Conservation (phyloP, 1,284 basidiomycete species). For the Boletus holoroseus region DNA sequence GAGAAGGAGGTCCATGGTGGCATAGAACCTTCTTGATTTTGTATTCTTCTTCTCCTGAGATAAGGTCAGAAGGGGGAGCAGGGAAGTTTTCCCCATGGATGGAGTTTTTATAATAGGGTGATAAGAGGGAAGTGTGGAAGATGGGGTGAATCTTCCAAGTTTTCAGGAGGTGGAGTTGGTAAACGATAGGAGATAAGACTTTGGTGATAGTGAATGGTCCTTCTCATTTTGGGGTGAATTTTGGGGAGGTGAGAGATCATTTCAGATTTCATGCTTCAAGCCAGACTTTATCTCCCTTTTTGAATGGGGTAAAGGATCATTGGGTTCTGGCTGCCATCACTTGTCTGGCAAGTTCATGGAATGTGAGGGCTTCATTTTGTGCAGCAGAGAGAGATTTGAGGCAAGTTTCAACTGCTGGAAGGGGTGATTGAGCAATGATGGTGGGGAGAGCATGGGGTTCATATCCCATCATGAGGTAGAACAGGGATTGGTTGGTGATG, state of each 20-base stretch:
- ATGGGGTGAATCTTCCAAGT: neutral
- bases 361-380: neutral
- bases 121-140: neutral
- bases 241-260: too few species aligned
- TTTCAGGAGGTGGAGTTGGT: neutral
- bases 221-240: neutral
- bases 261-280: neutral
- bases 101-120: neutral
- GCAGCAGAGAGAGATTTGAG: neutral
- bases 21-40: too few species aligned
- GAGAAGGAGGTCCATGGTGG: too few species aligned
- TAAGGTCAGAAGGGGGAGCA: too few species aligned
- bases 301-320: neutral
- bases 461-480: too few species aligned
- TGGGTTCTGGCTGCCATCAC: fast-evolving
- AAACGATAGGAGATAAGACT: neutral
- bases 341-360: neutral
- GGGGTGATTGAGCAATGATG: neutral
- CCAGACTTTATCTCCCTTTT: neutral
- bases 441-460: neutral
- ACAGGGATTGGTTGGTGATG: too few species aligned
- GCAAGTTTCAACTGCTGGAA: neutral
- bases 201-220: neutral
- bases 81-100: too few species aligned
- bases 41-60: too few species aligned